These are phyloP conservation scores for Glycine latifolia DNA, from an alignment of 306 rosid species.

Conservation along the genomic window DNA sequence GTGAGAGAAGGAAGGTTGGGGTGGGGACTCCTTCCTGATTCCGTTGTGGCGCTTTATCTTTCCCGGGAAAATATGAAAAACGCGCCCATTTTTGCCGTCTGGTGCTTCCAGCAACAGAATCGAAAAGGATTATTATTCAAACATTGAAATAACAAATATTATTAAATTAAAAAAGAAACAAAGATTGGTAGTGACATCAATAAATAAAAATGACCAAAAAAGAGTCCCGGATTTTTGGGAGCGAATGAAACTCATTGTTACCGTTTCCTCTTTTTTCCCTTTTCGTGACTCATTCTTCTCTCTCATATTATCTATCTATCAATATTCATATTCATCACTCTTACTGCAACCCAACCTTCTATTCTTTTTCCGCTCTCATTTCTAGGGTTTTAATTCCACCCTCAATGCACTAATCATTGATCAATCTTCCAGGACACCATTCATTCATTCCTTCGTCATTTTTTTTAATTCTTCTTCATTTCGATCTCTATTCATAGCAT, in stretches of 20 bases:
- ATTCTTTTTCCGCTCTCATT: constrained; percentile 1
- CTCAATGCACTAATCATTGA: constrained; percentile 21
- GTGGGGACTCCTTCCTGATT: not conserved
- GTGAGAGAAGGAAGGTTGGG: too few species aligned
- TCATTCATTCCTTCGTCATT: not conserved
- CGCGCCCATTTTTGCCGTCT: not conserved
- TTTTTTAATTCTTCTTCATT: not conserved
- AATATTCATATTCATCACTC: too few species aligned
- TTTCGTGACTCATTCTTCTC: constrained; percentile 3
- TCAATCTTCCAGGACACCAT: constrained; percentile 30
- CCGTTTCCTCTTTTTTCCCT: not conserved
- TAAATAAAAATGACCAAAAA: not conserved
- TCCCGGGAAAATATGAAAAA: constrained; percentile 1
- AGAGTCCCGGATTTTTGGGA: constrained; percentile 3
- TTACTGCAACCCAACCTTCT: not conserved
- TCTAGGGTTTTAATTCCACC: constrained; percentile 51
- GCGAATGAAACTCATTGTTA: constrained; percentile 5
- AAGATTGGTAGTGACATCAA: not conserved
- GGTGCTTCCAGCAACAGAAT: not conserved
- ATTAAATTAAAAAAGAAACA: not conserved
- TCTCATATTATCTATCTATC: not conserved
- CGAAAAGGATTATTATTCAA: not conserved
- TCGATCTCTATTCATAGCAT: constrained; percentile 39
- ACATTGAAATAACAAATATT: not conserved
- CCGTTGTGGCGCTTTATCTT: not conserved